Conservation (phyloP, 139 green algal genomes). For the Coelastrella sp. region DNA sequence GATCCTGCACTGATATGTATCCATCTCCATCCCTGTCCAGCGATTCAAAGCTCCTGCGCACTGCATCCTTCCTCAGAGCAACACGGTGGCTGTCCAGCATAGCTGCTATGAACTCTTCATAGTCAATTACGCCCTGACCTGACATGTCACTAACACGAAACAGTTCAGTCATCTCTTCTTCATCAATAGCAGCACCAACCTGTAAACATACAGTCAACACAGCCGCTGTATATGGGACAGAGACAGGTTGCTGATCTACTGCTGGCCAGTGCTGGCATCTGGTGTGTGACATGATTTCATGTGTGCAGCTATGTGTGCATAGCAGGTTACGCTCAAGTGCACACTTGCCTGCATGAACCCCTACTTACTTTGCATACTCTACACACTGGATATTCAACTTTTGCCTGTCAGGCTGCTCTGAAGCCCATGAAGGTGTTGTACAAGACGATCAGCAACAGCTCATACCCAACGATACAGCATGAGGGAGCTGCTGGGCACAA, state of each 20-base stretch:
- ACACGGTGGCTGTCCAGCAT: constrained; percentile 68
- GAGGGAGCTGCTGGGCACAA: too few relatives aligned
- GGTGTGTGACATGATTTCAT: too few relatives aligned
- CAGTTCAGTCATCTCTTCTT: constrained; percentile 66
- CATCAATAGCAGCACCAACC: constrained; percentile 67
- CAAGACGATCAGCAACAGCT: too few relatives aligned
- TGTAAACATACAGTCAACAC: neutral
- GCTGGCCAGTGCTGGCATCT: too few relatives aligned
- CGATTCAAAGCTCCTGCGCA: constrained; percentile 59
- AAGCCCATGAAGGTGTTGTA: too few relatives aligned
- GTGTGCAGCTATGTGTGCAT: too few relatives aligned
- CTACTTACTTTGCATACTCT: neutral
- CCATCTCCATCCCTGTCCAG: constrained; percentile 58
- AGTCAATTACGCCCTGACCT: constrained; percentile 71
- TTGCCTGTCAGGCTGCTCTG: too few relatives aligned
- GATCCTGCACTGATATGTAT: constrained; percentile 68
- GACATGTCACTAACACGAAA: constrained; percentile 64
- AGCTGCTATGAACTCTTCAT: constrained; percentile 75
- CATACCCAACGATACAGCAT: too few relatives aligned
- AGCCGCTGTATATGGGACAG: too few relatives aligned
- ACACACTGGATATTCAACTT: neutral
- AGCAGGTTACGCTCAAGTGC: too few relatives aligned
- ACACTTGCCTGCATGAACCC: too few relatives aligned
- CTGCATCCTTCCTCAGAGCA: constrained; percentile 55
- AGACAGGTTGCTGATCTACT: too few relatives aligned